phyloP scores from a whole-genome alignment of 768 basidiomycete genomes.

The Pisolithus tinctorius region DNA sequence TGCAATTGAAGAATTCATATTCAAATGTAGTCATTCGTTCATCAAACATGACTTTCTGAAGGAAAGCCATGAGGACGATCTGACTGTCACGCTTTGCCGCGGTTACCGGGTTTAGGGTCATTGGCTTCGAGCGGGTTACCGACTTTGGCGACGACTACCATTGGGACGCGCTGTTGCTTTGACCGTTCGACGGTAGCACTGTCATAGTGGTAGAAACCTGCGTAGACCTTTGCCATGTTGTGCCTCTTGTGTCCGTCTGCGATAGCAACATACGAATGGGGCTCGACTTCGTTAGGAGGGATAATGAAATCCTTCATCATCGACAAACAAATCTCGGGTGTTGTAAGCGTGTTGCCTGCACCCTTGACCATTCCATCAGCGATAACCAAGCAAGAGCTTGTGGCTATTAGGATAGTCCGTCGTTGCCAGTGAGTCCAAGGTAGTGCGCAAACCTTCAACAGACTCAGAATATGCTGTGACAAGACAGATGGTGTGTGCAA shows the following conservation, averaged over 20 bases:
- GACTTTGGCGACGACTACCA: conserved; percentile 91
- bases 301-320: conserved; percentile 98
- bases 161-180: conserved; percentile 96
- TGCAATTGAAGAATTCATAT: conserved; percentile 98
- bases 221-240: conserved; percentile 98
- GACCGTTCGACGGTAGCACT: conserved; percentile 79
- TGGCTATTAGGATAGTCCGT: conserved; percentile 99
- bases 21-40: conserved; percentile 99
- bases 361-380: conserved; percentile 99
- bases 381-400: conserved; percentile 92
- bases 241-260: conserved; percentile 99
- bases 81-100: conserved; percentile 99
- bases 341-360: conserved; percentile 80
- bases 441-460: conserved; percentile 91
- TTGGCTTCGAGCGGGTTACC: conserved; percentile 88
- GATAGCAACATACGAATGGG: conserved; percentile 96
- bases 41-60: conserved; percentile 99
- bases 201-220: conserved; percentile 96
- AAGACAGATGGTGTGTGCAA: conserved; percentile 89
- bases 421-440: conserved; percentile 95
- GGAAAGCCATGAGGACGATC: conserved; percentile 94
- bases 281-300: conserved; percentile 74
- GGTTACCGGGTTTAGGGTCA: conserved; percentile 93
- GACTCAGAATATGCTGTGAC: conserved; percentile 99
- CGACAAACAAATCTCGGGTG: conserved; percentile 86